Base-by-base conservation (phyloP, 306 rosid genomes). In the Lablab purpureus region DNA sequence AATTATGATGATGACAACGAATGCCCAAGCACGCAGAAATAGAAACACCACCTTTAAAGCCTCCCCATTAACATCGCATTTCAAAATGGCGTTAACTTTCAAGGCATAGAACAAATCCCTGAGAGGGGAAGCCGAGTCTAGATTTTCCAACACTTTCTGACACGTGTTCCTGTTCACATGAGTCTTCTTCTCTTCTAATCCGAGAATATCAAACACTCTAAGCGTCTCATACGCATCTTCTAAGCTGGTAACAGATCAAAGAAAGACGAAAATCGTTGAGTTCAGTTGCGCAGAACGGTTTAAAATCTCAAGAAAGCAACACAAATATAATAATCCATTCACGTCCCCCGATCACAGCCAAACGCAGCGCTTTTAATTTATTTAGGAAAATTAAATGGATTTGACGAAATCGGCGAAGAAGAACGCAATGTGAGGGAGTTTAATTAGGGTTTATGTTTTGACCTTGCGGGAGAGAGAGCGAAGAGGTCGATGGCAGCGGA, bases 221-320 rank as follows among this genome's bases (percentile, higher is more conserved):
- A 93, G 71, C 15, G 94, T 94, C 85, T 91, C 97, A 56, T 89
- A 90, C 19, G 96, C 84, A 78, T 90, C 92, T 85, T 96, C 93
- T 43, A 93, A 81, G 86, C 99, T 96, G 96, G 60, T 46, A 67
- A 80, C 59, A 81, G 4, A 54, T 5, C 13, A 76, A 9, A 83
- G 32, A 10, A 75, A 3, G 58, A 27, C 34, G 63, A 40, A 40
- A 62, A 13, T 7, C n/a, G 22, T 7, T 81, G 54, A 51, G 65
- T 75, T 66, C 74, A 23, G 46, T 56, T 27, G 19, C 64, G 19
- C 4, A 52, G 27, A 43, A 30, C 22, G 30, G 52, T 22, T 67
- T 17, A 63, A 46, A 43, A 52, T 21, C 18, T 76, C 40, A 56
- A 47, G 9, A 58, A 59, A 82, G 69, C 2, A 2, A 25, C 5